Evolutionary conservation across 805 yeast genomes (phyloP).

Genomic region (Kuraishia piskuri): DNA sequence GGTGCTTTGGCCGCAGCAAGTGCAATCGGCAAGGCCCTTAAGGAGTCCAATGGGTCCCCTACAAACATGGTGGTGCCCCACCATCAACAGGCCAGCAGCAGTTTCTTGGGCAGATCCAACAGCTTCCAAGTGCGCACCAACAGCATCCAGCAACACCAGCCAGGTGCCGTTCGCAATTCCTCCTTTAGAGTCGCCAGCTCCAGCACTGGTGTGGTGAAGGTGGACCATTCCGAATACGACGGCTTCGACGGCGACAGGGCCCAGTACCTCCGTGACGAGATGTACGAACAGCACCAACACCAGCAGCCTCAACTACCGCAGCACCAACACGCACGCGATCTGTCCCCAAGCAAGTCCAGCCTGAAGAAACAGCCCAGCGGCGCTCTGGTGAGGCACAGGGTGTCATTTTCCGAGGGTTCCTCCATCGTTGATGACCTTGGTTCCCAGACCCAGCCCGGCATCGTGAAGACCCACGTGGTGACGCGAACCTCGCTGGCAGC

Average conservation of each 20-base stretch:
- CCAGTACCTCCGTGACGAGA: neutral
- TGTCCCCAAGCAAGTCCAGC: neutral
- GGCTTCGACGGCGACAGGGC: neutral
- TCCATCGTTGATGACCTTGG: neutral
- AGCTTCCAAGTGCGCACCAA: neutral
- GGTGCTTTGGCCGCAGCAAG: constrained; percentile 60
- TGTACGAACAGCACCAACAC: neutral
- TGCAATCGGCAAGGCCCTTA: constrained; percentile 41
- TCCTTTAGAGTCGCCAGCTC: neutral
- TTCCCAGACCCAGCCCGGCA: neutral
- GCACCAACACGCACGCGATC: neutral
- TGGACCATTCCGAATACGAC: neutral
- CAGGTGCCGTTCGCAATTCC: neutral
- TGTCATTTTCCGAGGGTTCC: constrained; percentile 12
- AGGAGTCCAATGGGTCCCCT: constrained; percentile 23
- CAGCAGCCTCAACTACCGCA: neutral
- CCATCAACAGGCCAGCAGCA: constrained; percentile 15
- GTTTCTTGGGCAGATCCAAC: neutral
- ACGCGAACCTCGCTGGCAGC: constrained; percentile 6
- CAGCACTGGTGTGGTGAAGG: neutral
- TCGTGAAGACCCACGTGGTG: neutral
- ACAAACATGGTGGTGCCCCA: constrained; percentile 23
- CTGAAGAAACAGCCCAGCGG: constrained; percentile 1
- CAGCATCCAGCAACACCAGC: neutral
- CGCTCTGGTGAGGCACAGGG: constrained; percentile 10